Conservation (phyloP, 768 basidiomycete species). For the Nidularia sp. region DNA sequence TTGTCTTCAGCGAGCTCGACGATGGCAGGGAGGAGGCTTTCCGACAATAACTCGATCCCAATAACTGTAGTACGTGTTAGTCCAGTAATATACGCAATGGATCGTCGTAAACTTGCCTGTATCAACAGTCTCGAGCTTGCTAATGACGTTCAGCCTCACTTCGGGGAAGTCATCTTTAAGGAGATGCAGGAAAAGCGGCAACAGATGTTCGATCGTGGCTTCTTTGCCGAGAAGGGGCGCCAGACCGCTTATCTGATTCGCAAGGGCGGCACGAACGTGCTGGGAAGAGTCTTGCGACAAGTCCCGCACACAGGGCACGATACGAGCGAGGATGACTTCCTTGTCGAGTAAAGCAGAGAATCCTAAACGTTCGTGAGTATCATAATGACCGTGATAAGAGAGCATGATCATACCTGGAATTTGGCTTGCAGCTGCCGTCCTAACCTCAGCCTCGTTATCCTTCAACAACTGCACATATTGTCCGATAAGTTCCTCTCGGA, state of each 20-base stretch:
- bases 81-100: not conserved
- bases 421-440: slow-evolving; percentile 93
- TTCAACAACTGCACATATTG: slow-evolving; percentile 93
- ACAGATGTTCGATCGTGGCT: slow-evolving; percentile 92
- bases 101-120: slow-evolving; percentile 48
- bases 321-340: slow-evolving; percentile 88
- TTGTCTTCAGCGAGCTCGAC: slow-evolving; percentile 98
- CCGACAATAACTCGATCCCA: slow-evolving; percentile 91
- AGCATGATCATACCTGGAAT: slow-evolving; percentile 72
- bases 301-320: slow-evolving; percentile 94
- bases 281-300: slow-evolving; percentile 92
- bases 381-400: slow-evolving; percentile 2
- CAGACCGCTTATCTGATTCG: slow-evolving; percentile 92
- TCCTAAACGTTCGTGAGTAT: slow-evolving; percentile 42
- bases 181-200: slow-evolving; percentile 93
- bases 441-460: slow-evolving; percentile 98
- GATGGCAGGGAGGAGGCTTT: slow-evolving; percentile 94
- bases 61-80: slow-evolving; percentile 61
- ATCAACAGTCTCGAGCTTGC: slow-evolving; percentile 96
- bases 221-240: slow-evolving; percentile 93
- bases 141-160: slow-evolving; percentile 95
- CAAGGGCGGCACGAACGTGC: slow-evolving; percentile 95
- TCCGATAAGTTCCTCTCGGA: slow-evolving; percentile 89
- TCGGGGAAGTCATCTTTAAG: slow-evolving; percentile 99
- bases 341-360: slow-evolving; percentile 92